A percentile compares a stretch with the other conserved stretches of the same genome.
Conservation (phyloP, 2,329 filamentous ascomycete species). For the Verticillium alfalfae region DNA sequence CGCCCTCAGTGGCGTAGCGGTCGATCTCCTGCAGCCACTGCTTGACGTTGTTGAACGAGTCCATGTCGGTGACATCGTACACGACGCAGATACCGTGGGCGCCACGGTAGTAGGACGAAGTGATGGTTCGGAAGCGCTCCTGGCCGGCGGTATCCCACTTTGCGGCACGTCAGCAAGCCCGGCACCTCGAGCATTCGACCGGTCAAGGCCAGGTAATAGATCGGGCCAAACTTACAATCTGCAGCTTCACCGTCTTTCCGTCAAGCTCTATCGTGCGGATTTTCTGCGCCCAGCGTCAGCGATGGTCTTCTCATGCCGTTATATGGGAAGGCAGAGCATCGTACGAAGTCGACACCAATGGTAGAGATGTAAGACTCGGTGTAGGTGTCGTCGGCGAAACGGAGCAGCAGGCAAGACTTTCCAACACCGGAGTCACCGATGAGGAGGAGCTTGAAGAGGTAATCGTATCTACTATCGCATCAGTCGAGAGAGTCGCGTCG, state of each 20-base stretch:
- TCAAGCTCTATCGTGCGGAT: conserved; percentile 99
- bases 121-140: conserved; percentile 99
- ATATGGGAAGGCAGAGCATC: conserved; percentile 21
- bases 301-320: not conserved
- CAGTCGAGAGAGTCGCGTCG: conserved; percentile 11
- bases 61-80: conserved; percentile 99
- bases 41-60: conserved; percentile 99
- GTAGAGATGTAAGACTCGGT: conserved; percentile 99
- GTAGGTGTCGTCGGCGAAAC: conserved; percentile 98
- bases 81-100: conserved; percentile 99
- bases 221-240: conserved; percentile 70
- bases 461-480: conserved; percentile 79
- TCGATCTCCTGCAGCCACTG: conserved; percentile 99
- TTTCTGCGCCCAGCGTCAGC: conserved; percentile 59
- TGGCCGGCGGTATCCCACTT: conserved; percentile 99
- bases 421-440: conserved; percentile 99
- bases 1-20: conserved; percentile 96
- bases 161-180: conserved; percentile 21
- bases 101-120: conserved; percentile 98
- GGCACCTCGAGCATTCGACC: not conserved
- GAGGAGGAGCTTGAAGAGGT: conserved; percentile 99
- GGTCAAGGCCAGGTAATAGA: not conserved
- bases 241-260: conserved; percentile 98
- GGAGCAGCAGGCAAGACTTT: conserved; percentile 97
- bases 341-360: conserved; percentile 97